Base-by-base conservation (phyloP, 2,329 filamentous ascomycete genomes). In the Diplocarpon mali region DNA sequence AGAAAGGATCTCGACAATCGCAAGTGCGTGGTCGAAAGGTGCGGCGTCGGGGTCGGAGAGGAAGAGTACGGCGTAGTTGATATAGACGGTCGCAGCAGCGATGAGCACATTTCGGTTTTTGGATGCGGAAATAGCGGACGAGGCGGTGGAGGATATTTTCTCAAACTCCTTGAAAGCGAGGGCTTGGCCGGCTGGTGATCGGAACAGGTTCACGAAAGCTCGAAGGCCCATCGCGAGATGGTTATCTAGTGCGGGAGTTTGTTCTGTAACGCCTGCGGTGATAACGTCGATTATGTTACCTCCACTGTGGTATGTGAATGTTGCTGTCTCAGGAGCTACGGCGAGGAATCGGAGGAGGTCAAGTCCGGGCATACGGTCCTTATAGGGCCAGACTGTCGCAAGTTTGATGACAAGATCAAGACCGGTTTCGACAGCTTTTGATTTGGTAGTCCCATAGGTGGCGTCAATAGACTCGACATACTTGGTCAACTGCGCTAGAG, bases 271-370 rank as follows among this genome's bases (percentile, higher is more conserved):
- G 1, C 65, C 76, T 35, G 61, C 62, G 29, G 79, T 69, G 6
- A 95, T 66, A 11, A 69, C 65, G 7, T 73, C 66, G 3, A 84
- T 62, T n/a, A 89, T 67, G 30, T 76, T 80, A 2, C 68, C 68
- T 27, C 71, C 66, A 2, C 67, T 64, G 0, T 71, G 65, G 40
- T 76, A 71, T 0, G 67, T 66, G 40, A 76, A 75, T 7, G 73
- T 71, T 2, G 85, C 82, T n/a, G 79, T 75, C 1, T 74, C 65
- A 0, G 85, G 76, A 5, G 76, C 78, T 1, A 80, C 78, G 1
- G 85, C 82, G 24, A 92, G 70, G 39, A 93, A 79, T n/a, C 92
- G 85, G 5, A 96, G 72, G 1, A 96, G 70, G 62, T 96, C 92
- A 1, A 98, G 74, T 11, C 80, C 85, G 0, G 92, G 85, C 0